These are phyloP conservation scores for Moricandia arvensis DNA, from an alignment of 345 rosid genomes.

Conservation along the genomic window DNA sequence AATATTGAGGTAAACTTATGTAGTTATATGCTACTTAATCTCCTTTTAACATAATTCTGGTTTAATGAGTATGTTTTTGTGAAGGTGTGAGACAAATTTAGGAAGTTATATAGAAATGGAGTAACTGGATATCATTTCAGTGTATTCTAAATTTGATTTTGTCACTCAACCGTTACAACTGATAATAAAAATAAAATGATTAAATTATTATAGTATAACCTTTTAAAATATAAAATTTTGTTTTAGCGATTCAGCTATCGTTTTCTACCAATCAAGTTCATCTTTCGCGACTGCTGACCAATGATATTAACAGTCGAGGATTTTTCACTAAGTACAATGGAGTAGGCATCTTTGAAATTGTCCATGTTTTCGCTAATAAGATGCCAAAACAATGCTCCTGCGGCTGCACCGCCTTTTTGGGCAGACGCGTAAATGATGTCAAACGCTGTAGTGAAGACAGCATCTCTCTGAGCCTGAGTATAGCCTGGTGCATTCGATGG, in stretches of 20 bases:
- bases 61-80: neutral
- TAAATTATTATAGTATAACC: neutral
- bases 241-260: constrained; percentile 9
- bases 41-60: neutral
- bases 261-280: constrained; percentile 10
- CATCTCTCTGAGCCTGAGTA: constrained; percentile 57
- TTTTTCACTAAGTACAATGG: constrained; percentile 52
- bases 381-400: constrained; percentile 91
- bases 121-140: neutral
- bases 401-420: constrained; percentile 65
- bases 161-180: neutral
- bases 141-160: neutral
- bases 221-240: too few relatives aligned
- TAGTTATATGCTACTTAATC: too few relatives aligned
- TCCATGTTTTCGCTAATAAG: constrained; percentile 65
- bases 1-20: neutral
- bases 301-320: constrained; percentile 61
- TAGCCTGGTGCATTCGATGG: constrained; percentile 49
- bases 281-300: constrained; percentile 59
- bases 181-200: neutral
- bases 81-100: neutral
- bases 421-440: constrained; percentile 66
- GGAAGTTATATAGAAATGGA: neutral
- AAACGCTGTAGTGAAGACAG: constrained; percentile 53
- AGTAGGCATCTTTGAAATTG: constrained; percentile 54